phyloP scores from a whole-genome alignment of 768 basidiomycete genomes.

The Coprinopsis sp. region DNA sequence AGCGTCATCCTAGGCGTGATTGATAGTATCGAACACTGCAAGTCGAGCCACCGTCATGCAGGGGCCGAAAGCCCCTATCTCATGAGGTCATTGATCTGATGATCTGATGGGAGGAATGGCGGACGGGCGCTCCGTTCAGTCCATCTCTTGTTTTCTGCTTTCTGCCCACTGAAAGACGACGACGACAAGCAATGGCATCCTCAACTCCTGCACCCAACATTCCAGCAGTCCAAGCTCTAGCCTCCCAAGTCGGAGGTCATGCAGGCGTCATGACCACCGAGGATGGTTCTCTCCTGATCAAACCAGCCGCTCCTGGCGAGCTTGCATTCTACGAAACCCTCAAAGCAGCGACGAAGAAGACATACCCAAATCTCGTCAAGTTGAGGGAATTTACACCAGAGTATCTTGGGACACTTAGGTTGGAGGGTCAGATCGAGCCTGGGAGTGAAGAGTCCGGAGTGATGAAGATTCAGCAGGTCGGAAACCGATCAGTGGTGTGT shows the following conservation, averaged over 20 bases:
- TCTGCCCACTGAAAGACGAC: too few species aligned
- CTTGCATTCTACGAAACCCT: constrained; percentile 66
- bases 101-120: too few species aligned
- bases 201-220: too few species aligned
- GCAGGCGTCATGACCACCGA: constrained; percentile 64
- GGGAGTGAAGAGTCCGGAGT: constrained; percentile 22
- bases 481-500: constrained; percentile 27
- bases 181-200: too few species aligned
- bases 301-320: constrained; percentile 63
- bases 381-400: constrained; percentile 63
- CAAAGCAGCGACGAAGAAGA: constrained; percentile 20
- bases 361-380: constrained; percentile 33
- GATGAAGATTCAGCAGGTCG: constrained; percentile 22
- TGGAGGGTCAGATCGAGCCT: constrained; percentile 59
- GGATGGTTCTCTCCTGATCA: constrained; percentile 77
- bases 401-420: constrained; percentile 73
- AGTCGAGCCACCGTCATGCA: too few species aligned
- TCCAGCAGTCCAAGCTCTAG: too few species aligned
- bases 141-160: too few species aligned
- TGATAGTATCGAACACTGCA: too few species aligned
- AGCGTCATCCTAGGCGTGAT: too few species aligned
- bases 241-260: constrained; percentile 79
- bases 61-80: too few species aligned
- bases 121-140: too few species aligned
- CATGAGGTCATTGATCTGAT: too few species aligned